Percentiles rank a stretch among this genome's conserved stretches.
Conservation (phyloP, 768 basidiomycete genomes). For the Infundibulicybe gibba region DNA sequence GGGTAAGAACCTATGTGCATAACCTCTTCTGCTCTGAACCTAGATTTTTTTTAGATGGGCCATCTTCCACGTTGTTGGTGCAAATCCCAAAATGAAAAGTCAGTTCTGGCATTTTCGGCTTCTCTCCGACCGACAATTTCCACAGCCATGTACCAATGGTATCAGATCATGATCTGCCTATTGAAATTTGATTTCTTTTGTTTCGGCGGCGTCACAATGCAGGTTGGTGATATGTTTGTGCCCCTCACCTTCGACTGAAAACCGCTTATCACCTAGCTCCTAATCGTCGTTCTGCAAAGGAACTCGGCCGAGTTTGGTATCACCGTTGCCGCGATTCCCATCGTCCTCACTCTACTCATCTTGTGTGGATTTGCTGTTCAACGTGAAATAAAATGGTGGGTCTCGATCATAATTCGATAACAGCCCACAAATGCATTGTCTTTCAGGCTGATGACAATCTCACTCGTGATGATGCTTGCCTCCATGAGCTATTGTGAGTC, state of each 20-base stretch:
- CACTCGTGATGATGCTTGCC: constrained; percentile 74
- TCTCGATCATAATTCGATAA: neutral
- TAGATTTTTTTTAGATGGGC: constrained; percentile 62
- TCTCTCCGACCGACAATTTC: constrained; percentile 4
- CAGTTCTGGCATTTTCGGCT: constrained; percentile 14
- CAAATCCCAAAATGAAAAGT: constrained; percentile 85
- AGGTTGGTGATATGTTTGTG: constrained; percentile 38
- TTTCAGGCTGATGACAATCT: constrained; percentile 66
- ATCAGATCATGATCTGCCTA: constrained; percentile 83
- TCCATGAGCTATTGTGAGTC: constrained; percentile 75
- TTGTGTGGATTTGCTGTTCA: constrained; percentile 69
- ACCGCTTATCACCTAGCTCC: constrained; percentile 46
- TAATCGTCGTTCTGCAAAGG: constrained; percentile 68
- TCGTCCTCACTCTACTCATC: constrained; percentile 65
- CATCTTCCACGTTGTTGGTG: constrained; percentile 86
- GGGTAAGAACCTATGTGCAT: constrained; percentile 49
- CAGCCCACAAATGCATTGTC: constrained; percentile 1
- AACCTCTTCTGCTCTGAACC: neutral
- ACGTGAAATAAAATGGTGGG: constrained; percentile 77
- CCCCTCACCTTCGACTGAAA: neutral
- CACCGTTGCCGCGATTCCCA: constrained; percentile 80
- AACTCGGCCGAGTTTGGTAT: constrained; percentile 76
- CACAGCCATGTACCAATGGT: constrained; percentile 84
- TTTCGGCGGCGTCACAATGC: constrained; percentile 86
- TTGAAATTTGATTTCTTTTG: constrained; percentile 91